Evolutionary conservation across 1,139 yeast genomes (phyloP), one percentile per base, ranked within the genome.

Genomic region (Nakaseomyces sp.): DNA sequence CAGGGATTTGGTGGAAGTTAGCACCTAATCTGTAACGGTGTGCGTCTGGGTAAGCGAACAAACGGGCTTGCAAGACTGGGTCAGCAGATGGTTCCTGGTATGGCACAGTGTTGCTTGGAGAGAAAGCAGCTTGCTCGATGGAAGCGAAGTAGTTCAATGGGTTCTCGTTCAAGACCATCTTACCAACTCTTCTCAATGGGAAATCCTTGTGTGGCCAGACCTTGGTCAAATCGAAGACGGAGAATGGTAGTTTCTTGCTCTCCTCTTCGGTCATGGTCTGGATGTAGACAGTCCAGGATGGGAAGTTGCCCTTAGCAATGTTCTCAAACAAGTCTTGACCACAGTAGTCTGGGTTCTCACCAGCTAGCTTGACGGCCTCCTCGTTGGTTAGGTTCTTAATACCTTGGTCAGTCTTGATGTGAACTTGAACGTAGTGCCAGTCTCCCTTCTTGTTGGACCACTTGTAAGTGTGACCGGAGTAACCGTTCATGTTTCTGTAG

Each of bases 391-490:
- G 66, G 46, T 69, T 76, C 56, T 72, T 69, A 61, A 73, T 67
- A 43, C 86, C 86, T 63, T 76, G 81, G 57, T 79, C 82, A 31
- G 74, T 55, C 51, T 72, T 65, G 50, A 78, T 66, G 61, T 80
- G 86, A 47, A 77, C 79, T 63, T 80, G 85, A 42, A 79, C 81
- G 60, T 79, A 79, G 54, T 60, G 64, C 78, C 82, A 76, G 47
- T 78, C 81, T 50, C 83, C 86, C 52, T 79, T 70, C 57, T 72
- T 71, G 64, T 77, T 79, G 42, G 77, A 65, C 81, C 82, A 77
- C 63, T 79, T 79, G 65, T 77, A 80, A 31, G 85, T 74, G 66
- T 80, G 86, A 45, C 85, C 86, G 19, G 86, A 79, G 67, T 75
- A 80, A 47, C 84, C 85, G 60, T 79, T 69, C 85, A 79, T 79